Percentiles rank a stretch among this genome's conserved stretches.
Conservation (phyloP, 495 filamentous ascomycete species). For the Evernia prunastri region DNA sequence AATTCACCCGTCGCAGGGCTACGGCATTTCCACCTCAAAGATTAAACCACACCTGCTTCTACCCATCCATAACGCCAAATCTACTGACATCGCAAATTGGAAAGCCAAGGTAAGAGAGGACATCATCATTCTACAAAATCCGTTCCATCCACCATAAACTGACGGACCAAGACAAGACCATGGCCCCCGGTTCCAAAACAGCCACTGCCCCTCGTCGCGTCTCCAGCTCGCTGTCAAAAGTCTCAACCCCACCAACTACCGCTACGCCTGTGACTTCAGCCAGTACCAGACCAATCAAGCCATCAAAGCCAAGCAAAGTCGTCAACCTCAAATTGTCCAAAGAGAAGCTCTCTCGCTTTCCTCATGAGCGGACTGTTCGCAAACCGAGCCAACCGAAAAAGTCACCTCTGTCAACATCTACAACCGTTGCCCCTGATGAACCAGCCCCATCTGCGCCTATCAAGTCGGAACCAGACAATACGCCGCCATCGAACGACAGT, state of each 20-base stretch:
- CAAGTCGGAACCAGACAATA: slow-evolving; percentile 42
- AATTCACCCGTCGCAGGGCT: slow-evolving; percentile 12
- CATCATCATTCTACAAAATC: not conserved
- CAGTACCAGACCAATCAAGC: slow-evolving; percentile 27
- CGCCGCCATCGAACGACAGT: slow-evolving; percentile 49
- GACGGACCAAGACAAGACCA: slow-evolving; percentile 14
- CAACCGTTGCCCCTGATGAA: slow-evolving; percentile 36
- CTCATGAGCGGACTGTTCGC: slow-evolving; percentile 23
- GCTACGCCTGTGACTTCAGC: slow-evolving; percentile 32
- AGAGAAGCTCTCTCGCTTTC: slow-evolving; percentile 43
- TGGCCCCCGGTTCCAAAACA: slow-evolving; percentile 22
- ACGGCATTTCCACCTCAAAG: not conserved
- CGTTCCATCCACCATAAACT: not conserved
- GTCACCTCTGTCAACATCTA: slow-evolving; percentile 35
- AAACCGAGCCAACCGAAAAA: slow-evolving; percentile 31
- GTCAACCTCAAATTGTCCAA: slow-evolving; percentile 50
- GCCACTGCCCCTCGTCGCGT: slow-evolving; percentile 18
- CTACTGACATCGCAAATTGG: slow-evolving; percentile 4
- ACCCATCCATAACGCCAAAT: not conserved
- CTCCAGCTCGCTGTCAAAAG: slow-evolving; percentile 25
- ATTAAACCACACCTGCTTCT: not conserved
- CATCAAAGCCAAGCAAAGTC: slow-evolving; percentile 42
- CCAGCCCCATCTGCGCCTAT: slow-evolving; percentile 43
- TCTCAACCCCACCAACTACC: slow-evolving; percentile 24
- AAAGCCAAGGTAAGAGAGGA: slow-evolving; percentile 2